phyloP scores from a whole-genome alignment of 805 yeast species.

The Nakazawaea ernobii region DNA sequence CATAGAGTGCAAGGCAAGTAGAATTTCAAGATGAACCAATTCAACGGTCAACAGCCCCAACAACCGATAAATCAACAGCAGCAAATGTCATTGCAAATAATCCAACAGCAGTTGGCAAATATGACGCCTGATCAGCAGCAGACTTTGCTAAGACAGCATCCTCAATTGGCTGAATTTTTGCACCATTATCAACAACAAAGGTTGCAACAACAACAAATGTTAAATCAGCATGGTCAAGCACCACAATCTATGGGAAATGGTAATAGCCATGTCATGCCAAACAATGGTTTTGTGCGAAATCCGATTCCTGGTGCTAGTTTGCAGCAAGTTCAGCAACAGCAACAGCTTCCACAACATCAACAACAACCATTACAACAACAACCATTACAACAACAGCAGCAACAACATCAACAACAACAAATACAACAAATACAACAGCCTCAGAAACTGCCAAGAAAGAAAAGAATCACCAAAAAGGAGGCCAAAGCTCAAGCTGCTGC shows the following conservation, averaged over 20 bases:
- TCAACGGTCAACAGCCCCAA: conserved; percentile 7
- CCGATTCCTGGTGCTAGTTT: too few species aligned
- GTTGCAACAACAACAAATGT: conserved; percentile 16
- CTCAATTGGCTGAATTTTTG: conserved; percentile 26
- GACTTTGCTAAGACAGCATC: conserved; percentile 25
- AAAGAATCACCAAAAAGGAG: conserved; percentile 8
- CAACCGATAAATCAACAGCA: conserved; percentile 9
- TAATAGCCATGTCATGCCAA: too few species aligned
- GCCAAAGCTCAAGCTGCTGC: conserved; percentile 9
- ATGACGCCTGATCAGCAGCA: conserved; percentile 31
- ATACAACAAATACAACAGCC: not conserved
- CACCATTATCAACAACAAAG: conserved; percentile 29
- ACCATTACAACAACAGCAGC: conserved; percentile 10
- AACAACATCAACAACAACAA: conserved; percentile 7
- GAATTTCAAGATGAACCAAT: conserved; percentile 3
- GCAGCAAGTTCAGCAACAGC: conserved; percentile 8
- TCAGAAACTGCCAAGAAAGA: conserved; percentile 6
- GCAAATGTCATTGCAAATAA: conserved; percentile 8
- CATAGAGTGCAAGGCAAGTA: not conserved
- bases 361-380: conserved; percentile 11
- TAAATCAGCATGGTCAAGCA: not conserved
- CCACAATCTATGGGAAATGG: conserved; percentile 13
- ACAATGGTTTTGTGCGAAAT: too few species aligned
- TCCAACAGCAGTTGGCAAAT: conserved; percentile 24
- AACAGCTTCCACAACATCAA: conserved; percentile 9